A percentile compares a stretch with the other conserved stretches of the same genome.
Conservation (phyloP, 1,284 basidiomycete species). For the Austroboletus olivaceoglutinosus region DNA sequence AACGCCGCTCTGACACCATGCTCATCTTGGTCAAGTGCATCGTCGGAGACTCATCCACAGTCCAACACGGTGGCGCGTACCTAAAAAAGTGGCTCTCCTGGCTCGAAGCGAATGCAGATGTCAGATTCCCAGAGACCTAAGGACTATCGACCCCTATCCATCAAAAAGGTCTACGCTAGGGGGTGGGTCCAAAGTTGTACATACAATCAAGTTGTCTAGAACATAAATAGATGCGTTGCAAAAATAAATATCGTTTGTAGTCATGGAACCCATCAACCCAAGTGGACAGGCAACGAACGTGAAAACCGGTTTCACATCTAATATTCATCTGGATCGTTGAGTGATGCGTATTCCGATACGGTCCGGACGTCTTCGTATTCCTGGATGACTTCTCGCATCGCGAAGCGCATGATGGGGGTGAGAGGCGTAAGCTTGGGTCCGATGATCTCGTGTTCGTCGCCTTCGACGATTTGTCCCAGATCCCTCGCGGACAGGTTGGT, state of each 20-base stretch:
- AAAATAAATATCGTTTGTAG: conserved; percentile 11
- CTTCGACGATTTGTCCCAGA: conserved; percentile 37
- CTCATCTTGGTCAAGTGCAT: conserved; percentile 58
- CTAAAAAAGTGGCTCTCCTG: conserved; percentile 88
- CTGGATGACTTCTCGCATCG: conserved; percentile 74
- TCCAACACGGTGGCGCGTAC: conserved; percentile 78
- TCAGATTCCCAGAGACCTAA: conserved; percentile 68
- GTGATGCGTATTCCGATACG: conserved; percentile 70
- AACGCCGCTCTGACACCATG: not conserved
- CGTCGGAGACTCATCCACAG: conserved; percentile 88
- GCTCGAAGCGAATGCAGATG: conserved; percentile 87
- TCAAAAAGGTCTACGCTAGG: not conserved
- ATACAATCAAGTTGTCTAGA: conserved; percentile 1
- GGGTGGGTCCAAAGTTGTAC: not conserved
- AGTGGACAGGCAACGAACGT: not conserved
- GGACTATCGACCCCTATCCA: not conserved
- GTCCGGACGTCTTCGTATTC: conserved; percentile 74
- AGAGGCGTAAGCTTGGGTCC: conserved; percentile 71
- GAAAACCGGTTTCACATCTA: conserved; percentile 26
- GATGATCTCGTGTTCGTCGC: conserved; percentile 47
- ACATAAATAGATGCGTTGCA: conserved; percentile 2
- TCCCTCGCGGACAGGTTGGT: conserved; percentile 33
- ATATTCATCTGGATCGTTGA: conserved; percentile 71
- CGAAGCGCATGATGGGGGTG: conserved; percentile 75
- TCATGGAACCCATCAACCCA: not conserved